A percentile compares a stretch with the other conserved stretches of the same genome.
Conservation (phyloP, 768 basidiomycete genomes). For the Pleurotus tuber-regium region DNA sequence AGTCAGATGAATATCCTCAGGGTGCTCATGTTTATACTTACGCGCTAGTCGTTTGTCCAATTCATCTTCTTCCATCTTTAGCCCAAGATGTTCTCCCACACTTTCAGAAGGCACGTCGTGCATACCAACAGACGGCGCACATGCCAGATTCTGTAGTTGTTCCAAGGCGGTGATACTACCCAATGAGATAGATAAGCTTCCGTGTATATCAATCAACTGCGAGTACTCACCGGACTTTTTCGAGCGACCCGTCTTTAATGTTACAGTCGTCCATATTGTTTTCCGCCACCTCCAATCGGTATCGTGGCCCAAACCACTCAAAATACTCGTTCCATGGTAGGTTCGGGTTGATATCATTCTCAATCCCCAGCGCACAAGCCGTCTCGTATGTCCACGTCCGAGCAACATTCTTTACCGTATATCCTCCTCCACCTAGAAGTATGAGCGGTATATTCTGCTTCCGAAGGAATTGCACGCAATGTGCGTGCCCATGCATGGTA, state of each 20-base stretch:
- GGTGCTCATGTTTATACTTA: no score
- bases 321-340: constrained; percentile 89
- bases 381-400: constrained; percentile 98
- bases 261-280: constrained; percentile 98
- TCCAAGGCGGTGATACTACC: constrained; percentile 36
- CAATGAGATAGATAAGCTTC: not conserved
- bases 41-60: constrained; percentile 71
- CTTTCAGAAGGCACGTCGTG: constrained; percentile 79
- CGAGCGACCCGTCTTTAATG: constrained; percentile 72
- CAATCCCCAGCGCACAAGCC: constrained; percentile 87
- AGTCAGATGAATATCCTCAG: no score
- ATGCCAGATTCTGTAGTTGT: constrained; percentile 43
- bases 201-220: not conserved
- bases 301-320: constrained; percentile 97
- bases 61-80: constrained; percentile 55
- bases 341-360: constrained; percentile 72
- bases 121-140: constrained; percentile 83
- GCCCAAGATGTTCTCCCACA: constrained; percentile 59
- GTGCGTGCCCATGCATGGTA: constrained; percentile 97
- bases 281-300: constrained; percentile 83
- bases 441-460: constrained; percentile 94
- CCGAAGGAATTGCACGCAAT: constrained; percentile 96
- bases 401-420: constrained; percentile 97
- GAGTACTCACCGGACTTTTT: constrained; percentile 67
- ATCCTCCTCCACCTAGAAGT: constrained; percentile 94